Conservation (phyloP, 2,329 filamentous ascomycete species). For the Malbranchea cinnamomea region DNA sequence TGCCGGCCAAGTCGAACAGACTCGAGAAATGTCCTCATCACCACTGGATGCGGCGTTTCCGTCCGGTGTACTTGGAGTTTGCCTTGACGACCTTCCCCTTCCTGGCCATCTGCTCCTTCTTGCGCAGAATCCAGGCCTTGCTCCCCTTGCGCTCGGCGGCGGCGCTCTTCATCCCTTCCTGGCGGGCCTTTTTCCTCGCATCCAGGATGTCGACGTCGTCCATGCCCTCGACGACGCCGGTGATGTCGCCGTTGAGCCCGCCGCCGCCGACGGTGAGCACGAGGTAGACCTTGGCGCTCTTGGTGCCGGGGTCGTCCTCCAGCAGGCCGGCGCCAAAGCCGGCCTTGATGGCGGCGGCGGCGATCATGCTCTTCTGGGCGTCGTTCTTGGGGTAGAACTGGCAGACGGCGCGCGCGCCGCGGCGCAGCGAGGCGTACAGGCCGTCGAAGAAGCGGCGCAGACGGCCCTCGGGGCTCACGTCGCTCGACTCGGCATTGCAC, state of each 20-base stretch:
- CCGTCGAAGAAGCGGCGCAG: slow-evolving; percentile 83
- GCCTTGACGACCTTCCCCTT: slow-evolving; percentile 92
- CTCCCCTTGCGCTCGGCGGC: slow-evolving; percentile 33
- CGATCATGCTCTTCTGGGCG: slow-evolving; percentile 81
- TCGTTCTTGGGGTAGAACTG: slow-evolving; percentile 99
- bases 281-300: slow-evolving; percentile 92
- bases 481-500: slow-evolving; percentile 83
- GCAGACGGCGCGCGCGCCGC: slow-evolving; percentile 81
- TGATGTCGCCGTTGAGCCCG: slow-evolving; percentile 57
- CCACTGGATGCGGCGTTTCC: slow-evolving; percentile 71
- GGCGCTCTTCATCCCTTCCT: slow-evolving; percentile 30
- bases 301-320: slow-evolving; percentile 91
- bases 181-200: slow-evolving; percentile 38
- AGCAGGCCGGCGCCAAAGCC: slow-evolving; percentile 90
- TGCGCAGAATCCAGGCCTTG: slow-evolving; percentile 38
- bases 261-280: slow-evolving; percentile 79
- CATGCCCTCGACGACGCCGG: slow-evolving; percentile 77
- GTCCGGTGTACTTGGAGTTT: slow-evolving; percentile 83
- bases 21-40: no score
- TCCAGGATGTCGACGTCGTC: slow-evolving; percentile 74
- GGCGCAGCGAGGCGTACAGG: slow-evolving; percentile 65
- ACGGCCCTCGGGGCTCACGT: slow-evolving; percentile 64
- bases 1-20: no score
- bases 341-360: slow-evolving; percentile 73
- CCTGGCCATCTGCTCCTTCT: slow-evolving; percentile 82